Conservation (phyloP, 176 grass and related monocot species). For the Phoenix roebelenii region DNA sequence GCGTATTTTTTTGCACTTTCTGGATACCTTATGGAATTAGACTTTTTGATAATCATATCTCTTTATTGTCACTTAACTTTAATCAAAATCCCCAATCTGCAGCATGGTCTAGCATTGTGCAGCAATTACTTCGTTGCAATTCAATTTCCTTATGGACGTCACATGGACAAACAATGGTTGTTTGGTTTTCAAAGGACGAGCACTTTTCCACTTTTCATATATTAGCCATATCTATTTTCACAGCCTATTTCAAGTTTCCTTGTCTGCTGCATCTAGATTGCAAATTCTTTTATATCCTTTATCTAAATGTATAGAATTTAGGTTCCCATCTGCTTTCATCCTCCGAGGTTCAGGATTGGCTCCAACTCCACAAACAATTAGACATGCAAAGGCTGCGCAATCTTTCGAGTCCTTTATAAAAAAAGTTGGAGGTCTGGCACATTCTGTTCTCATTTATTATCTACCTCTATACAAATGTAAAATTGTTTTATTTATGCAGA, state of each 20-base stretch:
- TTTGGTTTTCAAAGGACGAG: constrained; percentile 1
- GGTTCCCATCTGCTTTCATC: constrained; percentile 71
- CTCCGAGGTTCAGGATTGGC: constrained; percentile 57
- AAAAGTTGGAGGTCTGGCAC: constrained; percentile 45
- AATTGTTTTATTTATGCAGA: too few relatives aligned
- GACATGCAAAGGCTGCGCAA: constrained; percentile 49
- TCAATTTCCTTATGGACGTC: constrained; percentile 35
- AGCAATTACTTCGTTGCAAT: constrained; percentile 41
- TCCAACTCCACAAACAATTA: constrained; percentile 49
- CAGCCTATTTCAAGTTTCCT: too few relatives aligned
- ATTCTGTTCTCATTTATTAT: constrained; percentile 9
- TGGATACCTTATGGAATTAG: neutral
- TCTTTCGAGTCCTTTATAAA: constrained; percentile 44
- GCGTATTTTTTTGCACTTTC: constrained; percentile 1
- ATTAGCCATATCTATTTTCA: too few relatives aligned
- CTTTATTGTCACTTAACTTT: too few relatives aligned
- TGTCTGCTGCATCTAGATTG: too few relatives aligned
- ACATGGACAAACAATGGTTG: constrained; percentile 48
- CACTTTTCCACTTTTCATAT: too few relatives aligned
- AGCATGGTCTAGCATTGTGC: constrained; percentile 59
- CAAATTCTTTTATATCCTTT: too few relatives aligned
- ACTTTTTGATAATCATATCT: too few relatives aligned
- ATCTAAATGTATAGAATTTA: constrained; percentile 7
- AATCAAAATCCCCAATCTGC: constrained; percentile 6
- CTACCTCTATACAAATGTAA: too few relatives aligned